A percentile compares a stretch with the other conserved stretches of the same genome.
phyloP scores from a whole-genome alignment of 495 filamentous ascomycete species.

The Talaromyces ruber region DNA sequence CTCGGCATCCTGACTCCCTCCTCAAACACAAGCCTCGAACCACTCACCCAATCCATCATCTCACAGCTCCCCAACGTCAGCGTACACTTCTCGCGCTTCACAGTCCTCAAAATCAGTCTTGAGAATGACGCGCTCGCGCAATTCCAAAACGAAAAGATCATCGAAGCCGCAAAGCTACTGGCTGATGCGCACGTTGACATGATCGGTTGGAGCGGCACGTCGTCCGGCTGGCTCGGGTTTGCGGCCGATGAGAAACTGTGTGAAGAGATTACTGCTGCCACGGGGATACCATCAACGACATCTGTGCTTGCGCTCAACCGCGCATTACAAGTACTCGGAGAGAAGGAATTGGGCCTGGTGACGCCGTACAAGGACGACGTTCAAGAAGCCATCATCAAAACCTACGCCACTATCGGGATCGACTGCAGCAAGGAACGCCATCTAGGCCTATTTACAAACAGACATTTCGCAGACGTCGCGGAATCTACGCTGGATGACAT shows the following conservation, averaged over 20 bases:
- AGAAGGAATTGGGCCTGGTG: neutral
- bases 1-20: conserved; percentile 4
- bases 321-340: neutral
- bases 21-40: conserved; percentile 5
- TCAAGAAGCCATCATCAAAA: neutral
- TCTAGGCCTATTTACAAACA: neutral
- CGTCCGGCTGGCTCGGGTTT: conserved; percentile 2
- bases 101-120: conserved; percentile 1
- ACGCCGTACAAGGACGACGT: conserved; percentile 2
- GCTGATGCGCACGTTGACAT: conserved; percentile 3
- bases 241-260: neutral
- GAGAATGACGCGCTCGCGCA: neutral
- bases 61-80: conserved; percentile 1
- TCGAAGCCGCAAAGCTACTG: neutral
- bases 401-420: neutral
- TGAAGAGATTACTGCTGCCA: conserved; percentile 2
- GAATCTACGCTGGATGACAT: neutral
- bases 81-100: conserved; percentile 6
- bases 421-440: conserved; percentile 2
- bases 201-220: conserved; percentile 6
- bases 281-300: neutral
- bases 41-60: conserved; percentile 3
- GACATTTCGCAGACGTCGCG: neutral
- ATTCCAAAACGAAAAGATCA: conserved; percentile 2
- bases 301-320: conserved; percentile 1